Evolutionary conservation across 2,329 filamentous ascomycete species (phyloP), one percentile per base, ranked within the genome.

Genomic region (Phialemonium atrogriseum): DNA sequence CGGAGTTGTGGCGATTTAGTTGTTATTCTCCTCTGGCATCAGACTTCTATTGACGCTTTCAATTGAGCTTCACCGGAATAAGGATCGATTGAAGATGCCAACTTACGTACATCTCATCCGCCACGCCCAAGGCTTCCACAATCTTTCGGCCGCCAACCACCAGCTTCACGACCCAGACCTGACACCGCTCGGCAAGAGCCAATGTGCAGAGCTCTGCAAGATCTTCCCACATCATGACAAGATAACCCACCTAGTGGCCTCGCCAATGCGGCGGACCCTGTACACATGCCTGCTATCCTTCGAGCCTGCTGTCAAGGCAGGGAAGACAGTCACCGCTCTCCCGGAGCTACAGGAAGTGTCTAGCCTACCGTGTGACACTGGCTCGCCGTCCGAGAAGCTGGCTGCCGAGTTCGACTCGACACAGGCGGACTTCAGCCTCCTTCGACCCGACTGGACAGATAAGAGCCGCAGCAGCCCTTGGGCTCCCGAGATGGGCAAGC

Each of bases 41-140:
- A n/a, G n/a, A n/a, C n/a, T n/a, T n/a, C n/a, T n/a, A n/a, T n/a
- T n/a, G n/a, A n/a, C n/a, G n/a, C n/a, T n/a, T n/a, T n/a, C n/a
- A n/a, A n/a, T n/a, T n/a, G n/a, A n/a, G n/a, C n/a, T n/a, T n/a
- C n/a, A n/a, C n/a, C n/a, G n/a, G n/a, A n/a, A n/a, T n/a, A n/a
- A n/a, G n/a, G n/a, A n/a, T n/a, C n/a, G n/a, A n/a, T n/a, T n/a
- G 10, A 50, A 24, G 32, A 73, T 73, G 68, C 52, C 64, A 3
- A 64, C 67, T 16, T 73, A 65, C 25, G 62, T 84, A 42, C 74
- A 83, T 55, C 65, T 81, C 43, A 72, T 86, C 47, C 80, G 82
- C 56, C 81, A 86, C 55, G 81, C 79, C 10, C 67, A 85, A 60
- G 87, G 85, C 58, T 76, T 73, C 51, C 88, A 94, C 69, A 94